Evolutionary conservation across 805 yeast genomes (phyloP).

Genomic region (Sugiyamaella qingdaonensis): DNA sequence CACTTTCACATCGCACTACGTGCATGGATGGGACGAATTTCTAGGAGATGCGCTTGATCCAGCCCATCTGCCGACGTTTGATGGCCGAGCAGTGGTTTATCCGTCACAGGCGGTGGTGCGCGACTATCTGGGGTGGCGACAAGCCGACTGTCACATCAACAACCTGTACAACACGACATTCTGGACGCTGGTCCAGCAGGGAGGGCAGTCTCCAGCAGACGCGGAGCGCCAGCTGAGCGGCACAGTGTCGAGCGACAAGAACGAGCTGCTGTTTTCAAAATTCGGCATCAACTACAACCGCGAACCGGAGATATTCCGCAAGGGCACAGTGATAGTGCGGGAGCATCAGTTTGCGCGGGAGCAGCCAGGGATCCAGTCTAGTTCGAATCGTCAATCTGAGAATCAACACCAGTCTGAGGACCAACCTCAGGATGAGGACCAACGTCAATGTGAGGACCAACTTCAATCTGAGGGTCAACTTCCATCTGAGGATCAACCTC

Average conservation of each 20-base stretch:
- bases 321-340: conserved; percentile 67
- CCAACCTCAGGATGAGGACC: not conserved
- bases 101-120: conserved; percentile 59
- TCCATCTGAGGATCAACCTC: conserved; percentile 1
- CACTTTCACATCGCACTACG: conserved; percentile 73
- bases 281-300: conserved; percentile 87
- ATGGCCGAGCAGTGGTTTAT: conserved; percentile 83
- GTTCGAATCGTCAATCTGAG: no score
- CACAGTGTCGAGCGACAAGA: conserved; percentile 77
- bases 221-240: conserved; percentile 75
- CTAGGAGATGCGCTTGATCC: conserved; percentile 49
- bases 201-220: conserved; percentile 67
- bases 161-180: conserved; percentile 90
- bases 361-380: conserved; percentile 11
- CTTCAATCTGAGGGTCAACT: no score
- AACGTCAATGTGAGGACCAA: not conserved
- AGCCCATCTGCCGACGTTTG: conserved; percentile 76
- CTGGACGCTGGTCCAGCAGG: conserved; percentile 75
- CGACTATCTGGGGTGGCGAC: conserved; percentile 92
- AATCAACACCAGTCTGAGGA: not conserved
- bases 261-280: conserved; percentile 74
- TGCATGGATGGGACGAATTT: conserved; percentile 57
- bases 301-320: conserved; percentile 82
- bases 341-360: conserved; percentile 34
- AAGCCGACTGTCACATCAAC: conserved; percentile 91